Percentiles rank a stretch among this genome's conserved stretches.
Conservation (phyloP, 805 yeast genomes). For the Cyberlindnera suaveolens region DNA sequence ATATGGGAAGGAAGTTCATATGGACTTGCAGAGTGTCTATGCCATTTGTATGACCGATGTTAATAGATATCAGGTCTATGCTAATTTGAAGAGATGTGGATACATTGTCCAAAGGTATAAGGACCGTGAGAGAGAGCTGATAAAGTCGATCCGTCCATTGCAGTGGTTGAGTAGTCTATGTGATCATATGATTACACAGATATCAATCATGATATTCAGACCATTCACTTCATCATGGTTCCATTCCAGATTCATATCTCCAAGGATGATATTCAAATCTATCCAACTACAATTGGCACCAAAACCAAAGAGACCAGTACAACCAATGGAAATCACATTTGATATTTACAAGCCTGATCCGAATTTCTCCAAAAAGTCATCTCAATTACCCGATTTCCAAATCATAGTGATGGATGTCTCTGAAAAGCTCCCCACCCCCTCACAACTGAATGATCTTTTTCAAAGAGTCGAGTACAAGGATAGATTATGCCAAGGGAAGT, state of each 20-base stretch:
- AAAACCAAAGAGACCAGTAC: slow-evolving; percentile 8
- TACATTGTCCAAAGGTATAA: slow-evolving; percentile 47
- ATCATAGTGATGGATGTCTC: slow-evolving; percentile 52
- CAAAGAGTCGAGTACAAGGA: slow-evolving; percentile 4
- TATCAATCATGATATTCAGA: not conserved
- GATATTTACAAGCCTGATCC: slow-evolving; percentile 84
- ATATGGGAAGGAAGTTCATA: slow-evolving; percentile 1
- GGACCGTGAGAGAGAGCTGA: not conserved
- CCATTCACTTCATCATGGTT: slow-evolving; percentile 12
- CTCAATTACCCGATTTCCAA: slow-evolving; percentile 72
- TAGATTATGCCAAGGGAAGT: slow-evolving; percentile 16
- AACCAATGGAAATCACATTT: slow-evolving; percentile 29
- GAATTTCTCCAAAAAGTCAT: slow-evolving; percentile 60
- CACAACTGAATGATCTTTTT: slow-evolving; percentile 35
- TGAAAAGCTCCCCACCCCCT: slow-evolving; percentile 39
- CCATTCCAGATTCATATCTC: slow-evolving; percentile 18
- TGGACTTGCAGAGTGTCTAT: slow-evolving; percentile 64
- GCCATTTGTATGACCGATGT: slow-evolving; percentile 39
- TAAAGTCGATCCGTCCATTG: too few relatives aligned
- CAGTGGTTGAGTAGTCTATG: too few relatives aligned
- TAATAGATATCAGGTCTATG: slow-evolving; percentile 60
- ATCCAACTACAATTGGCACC: slow-evolving; percentile 21
- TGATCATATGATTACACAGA: too few relatives aligned
- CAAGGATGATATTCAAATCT: slow-evolving; percentile 26
- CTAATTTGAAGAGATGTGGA: slow-evolving; percentile 72